Base-by-base conservation (phyloP, 1,139 yeast genomes). In the Pichia sp. region DNA sequence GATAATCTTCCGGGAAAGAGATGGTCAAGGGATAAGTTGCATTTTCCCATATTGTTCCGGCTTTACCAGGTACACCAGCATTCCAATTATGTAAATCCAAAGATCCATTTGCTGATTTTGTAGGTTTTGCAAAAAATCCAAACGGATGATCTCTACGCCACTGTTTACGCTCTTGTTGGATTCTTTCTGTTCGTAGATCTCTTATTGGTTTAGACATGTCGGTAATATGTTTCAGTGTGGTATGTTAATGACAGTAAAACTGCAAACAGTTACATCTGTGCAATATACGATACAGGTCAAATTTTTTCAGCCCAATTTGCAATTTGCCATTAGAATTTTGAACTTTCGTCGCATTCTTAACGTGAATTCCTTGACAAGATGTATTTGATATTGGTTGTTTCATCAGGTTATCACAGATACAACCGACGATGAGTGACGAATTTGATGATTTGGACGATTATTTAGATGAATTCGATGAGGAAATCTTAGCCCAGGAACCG, bases 61-160 rank as follows among this genome's bases (percentile, higher is more conserved):
- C 76, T 68, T 87, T 90, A 16, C 99, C 99, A 5, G 99, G 99
- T 51, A 93, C 87, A 27, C 98, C 98, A 11, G 96, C 96, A 28
- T 80, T 82, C 99, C 99, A 93, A 63, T 71, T 78, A 64, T 87
- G 87, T 57, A 93, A 74, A 67, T 93, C 91, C 60, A 93, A 74
- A 1, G 90, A 75, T 1, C 99, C 99, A 64, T 90, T 96, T 4
- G 74, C 65, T 18, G 76, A 74, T 67, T 87, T 91, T 44, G 73
- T 68, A 7, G 99, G 99, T 65, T 87, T 89, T 42, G 99, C 99
- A 62, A 73, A 90, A 70, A 93, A 93, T 5, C 99, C 99, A 70
- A 90, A 93, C 0, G 99, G 99, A 68, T 95, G 99, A 67, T 91
- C 97, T 69, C 90, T 93, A 62, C 99, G 82, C 99, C 99, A 93